These are phyloP conservation scores for Candida mattraensis DNA, from an alignment of 805 yeast genomes.

Conservation along the genomic window DNA sequence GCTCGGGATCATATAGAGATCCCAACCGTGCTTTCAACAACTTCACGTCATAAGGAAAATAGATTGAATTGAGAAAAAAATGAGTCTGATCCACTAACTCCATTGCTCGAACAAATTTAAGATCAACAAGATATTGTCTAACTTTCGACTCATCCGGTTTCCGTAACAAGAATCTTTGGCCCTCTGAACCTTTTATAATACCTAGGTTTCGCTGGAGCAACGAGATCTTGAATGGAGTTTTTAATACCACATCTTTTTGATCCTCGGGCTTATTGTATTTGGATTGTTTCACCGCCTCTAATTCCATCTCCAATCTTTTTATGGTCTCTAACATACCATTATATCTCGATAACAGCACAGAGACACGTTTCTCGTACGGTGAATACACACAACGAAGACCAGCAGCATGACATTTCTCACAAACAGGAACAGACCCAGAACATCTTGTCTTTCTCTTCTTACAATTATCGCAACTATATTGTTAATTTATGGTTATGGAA, in stretches of 20 bases:
- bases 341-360: conserved; percentile 21
- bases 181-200: not conserved
- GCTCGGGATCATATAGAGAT: conserved; percentile 12
- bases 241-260: not conserved
- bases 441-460: conserved; percentile 25
- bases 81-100: conserved; percentile 19
- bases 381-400: conserved; percentile 21
- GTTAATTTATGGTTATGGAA: conserved; percentile 2
- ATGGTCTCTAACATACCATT: conserved; percentile 22
- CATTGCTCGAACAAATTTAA: conserved; percentile 17
- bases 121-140: conserved; percentile 8
- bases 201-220: conserved; percentile 2
- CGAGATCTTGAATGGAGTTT: conserved; percentile 6
- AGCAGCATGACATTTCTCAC: conserved; percentile 18
- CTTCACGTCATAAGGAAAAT: conserved; percentile 25
- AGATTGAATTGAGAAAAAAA: conserved; percentile 25
- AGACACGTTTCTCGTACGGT: conserved; percentile 24
- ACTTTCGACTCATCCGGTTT: conserved; percentile 9
- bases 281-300: conserved; percentile 2
- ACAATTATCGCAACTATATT: conserved; percentile 21
- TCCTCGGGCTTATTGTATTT: conserved; percentile 1
- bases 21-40: conserved; percentile 18
- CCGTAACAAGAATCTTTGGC: conserved; percentile 2
- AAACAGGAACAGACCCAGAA: conserved; percentile 26
- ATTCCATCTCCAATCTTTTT: conserved; percentile 13